phyloP scores from a whole-genome alignment of 192 early-diverging fungal genomes.

The Gonapodya sp. region DNA sequence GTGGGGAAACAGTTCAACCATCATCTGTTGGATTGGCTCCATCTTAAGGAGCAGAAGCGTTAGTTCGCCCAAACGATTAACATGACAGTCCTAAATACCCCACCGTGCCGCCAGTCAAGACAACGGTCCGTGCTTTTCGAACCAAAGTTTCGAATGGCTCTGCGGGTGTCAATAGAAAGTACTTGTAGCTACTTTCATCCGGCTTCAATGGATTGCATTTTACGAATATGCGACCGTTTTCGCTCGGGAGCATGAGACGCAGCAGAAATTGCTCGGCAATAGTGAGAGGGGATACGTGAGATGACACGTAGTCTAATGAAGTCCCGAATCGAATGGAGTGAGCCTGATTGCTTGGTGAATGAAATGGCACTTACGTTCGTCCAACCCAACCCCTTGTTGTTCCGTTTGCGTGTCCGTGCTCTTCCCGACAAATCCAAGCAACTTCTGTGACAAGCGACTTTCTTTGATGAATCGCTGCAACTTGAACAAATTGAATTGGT shows the following conservation, averaged over 20 bases:
- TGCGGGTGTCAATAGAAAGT: conserved; percentile 77
- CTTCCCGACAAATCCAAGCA: neutral
- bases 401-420: neutral
- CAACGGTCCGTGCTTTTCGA: conserved; percentile 65
- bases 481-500: conserved; percentile 48
- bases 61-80: conserved; percentile 18
- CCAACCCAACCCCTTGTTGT: too few relatives aligned
- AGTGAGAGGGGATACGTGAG: neutral
- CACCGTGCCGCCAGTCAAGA: conserved; percentile 92
- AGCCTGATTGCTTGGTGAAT: neutral
- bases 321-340: neutral
- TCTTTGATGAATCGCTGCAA: conserved; percentile 19
- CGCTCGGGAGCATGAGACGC: neutral
- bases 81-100: conserved; percentile 54
- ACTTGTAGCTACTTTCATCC: conserved; percentile 46
- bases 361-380: neutral
- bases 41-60: conserved; percentile 20
- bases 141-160: conserved; percentile 68
- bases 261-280: neutral
- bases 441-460: conserved; percentile 19
- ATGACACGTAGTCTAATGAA: conserved; percentile 1
- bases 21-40: neutral
- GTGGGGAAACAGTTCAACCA: conserved; percentile 41
- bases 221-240: neutral
- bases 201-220: neutral